Evolutionary conservation across 768 basidiomycete species (phyloP).

Genomic region (Trichaptum fuscoviolaceum): DNA sequence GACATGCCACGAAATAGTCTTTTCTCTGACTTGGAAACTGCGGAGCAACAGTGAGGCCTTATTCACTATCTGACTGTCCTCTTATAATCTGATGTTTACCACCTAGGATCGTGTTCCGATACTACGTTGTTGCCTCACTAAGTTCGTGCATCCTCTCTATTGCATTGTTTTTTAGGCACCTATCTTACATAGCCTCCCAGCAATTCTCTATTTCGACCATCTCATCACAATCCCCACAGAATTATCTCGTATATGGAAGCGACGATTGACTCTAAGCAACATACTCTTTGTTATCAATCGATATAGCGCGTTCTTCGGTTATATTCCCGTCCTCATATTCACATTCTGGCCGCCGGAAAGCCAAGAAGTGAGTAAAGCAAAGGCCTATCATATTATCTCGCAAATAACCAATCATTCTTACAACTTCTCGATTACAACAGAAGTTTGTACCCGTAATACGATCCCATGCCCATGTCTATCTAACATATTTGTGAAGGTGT

Average conservation of each 20-base stretch:
- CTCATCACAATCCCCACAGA: neutral
- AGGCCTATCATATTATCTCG: too few relatives aligned
- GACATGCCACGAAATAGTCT: too few relatives aligned
- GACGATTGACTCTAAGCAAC: neutral
- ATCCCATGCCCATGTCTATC: too few relatives aligned
- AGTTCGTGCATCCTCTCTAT: neutral
- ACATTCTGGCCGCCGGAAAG: neutral
- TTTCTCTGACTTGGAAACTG: too few relatives aligned
- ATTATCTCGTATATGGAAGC: neutral
- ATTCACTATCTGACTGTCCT: too few relatives aligned
- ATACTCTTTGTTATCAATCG: neutral
- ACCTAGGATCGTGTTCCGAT: neutral
- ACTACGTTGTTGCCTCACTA: neutral
- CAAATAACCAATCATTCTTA: too few relatives aligned
- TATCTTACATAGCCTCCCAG: neutral
- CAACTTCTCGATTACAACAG: too few relatives aligned
- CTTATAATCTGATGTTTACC: too few relatives aligned
- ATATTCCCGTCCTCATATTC: neutral
- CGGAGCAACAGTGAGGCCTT: too few relatives aligned
- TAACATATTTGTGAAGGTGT: neutral
- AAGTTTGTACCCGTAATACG: too few relatives aligned
- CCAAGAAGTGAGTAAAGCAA: constrained; percentile 5
- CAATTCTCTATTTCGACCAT: constrained; percentile 5
- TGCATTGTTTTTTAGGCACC: too few relatives aligned
- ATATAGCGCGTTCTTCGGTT: neutral